These are phyloP conservation scores for Carex arenaria DNA, from an alignment of 202 grass and related monocot genomes.

Conservation along the genomic window DNA sequence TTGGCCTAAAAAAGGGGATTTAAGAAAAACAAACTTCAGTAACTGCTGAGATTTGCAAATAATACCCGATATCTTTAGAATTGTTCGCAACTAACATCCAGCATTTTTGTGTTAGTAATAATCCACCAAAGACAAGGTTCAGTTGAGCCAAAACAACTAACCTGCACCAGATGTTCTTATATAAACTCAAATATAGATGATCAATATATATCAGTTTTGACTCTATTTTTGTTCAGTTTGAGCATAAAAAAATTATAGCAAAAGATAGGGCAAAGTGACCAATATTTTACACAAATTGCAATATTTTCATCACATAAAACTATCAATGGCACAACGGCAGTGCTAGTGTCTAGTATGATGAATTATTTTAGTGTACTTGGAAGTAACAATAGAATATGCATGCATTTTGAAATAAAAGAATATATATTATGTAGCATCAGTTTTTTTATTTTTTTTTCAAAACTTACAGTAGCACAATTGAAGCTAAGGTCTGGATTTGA, in stretches of 20 bases:
- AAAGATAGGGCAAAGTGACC: neutral
- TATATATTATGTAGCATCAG: neutral
- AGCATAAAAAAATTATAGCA: neutral
- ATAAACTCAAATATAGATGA: neutral
- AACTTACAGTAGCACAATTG: constrained; percentile 84
- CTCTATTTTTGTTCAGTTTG: neutral
- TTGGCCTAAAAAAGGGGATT: constrained; percentile 40
- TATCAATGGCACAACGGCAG: neutral
- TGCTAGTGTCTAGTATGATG: neutral
- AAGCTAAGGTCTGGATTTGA: constrained; percentile 85
- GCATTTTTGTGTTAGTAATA: neutral
- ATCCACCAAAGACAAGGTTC: neutral
- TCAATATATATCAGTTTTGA: neutral
- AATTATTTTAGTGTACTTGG: neutral
- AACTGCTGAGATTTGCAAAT: neutral
- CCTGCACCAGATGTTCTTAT: neutral
- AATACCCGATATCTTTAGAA: neutral
- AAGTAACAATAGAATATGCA: neutral
- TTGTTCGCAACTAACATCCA: neutral
- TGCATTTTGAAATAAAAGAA: neutral
- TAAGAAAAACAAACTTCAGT: neutral
- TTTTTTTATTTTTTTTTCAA: constrained; percentile 11
- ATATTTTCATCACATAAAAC: neutral
- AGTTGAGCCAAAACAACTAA: neutral
- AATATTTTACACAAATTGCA: neutral